Conservation (phyloP, 371 early-diverging fungal genomes). For the Rhizomucor miehei region DNA sequence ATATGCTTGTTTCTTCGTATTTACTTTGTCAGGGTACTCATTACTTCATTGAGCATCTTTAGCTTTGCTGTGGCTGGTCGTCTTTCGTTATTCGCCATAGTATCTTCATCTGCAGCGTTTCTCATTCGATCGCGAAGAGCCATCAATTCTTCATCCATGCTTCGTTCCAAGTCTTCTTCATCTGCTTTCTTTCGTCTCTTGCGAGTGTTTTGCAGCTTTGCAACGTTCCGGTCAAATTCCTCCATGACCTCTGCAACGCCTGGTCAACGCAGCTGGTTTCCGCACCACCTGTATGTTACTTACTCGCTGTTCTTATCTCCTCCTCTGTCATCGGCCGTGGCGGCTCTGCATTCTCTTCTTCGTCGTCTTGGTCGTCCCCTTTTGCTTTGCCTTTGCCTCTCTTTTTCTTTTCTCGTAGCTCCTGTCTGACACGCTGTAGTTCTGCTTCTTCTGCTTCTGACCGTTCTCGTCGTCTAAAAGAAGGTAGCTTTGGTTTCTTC, state of each 20-base stretch:
- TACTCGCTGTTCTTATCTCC: background rate
- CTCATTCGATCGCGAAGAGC: constrained; percentile 78
- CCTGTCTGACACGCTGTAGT: constrained; percentile 31
- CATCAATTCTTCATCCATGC: constrained; percentile 64
- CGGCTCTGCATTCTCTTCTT: constrained; percentile 31
- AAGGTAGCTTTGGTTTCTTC: constrained; percentile 26
- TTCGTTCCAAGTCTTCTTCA: constrained; percentile 59
- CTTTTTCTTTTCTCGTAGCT: constrained; percentile 24
- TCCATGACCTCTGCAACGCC: constrained; percentile 31
- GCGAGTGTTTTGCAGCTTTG: constrained; percentile 60
- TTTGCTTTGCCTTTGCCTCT: constrained; percentile 4
- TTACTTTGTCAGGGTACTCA: constrained; percentile 68
- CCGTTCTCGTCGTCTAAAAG: constrained; percentile 38
- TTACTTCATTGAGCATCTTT: constrained; percentile 73
- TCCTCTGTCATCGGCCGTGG: constrained; percentile 30
- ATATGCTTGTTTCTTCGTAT: background rate
- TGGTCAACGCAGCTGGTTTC: constrained; percentile 12
- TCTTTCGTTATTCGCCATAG: constrained; percentile 68
- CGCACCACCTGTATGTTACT: background rate
- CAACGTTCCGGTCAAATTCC: constrained; percentile 61
- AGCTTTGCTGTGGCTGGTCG: constrained; percentile 85
- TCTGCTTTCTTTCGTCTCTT: constrained; percentile 62
- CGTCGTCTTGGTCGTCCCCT: background rate
- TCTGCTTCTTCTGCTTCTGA: constrained; percentile 35
- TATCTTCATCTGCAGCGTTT: constrained; percentile 76